These are phyloP conservation scores for Aureobasidium mangrovei DNA, from an alignment of 2,329 filamentous ascomycete species.

Conservation along the genomic window DNA sequence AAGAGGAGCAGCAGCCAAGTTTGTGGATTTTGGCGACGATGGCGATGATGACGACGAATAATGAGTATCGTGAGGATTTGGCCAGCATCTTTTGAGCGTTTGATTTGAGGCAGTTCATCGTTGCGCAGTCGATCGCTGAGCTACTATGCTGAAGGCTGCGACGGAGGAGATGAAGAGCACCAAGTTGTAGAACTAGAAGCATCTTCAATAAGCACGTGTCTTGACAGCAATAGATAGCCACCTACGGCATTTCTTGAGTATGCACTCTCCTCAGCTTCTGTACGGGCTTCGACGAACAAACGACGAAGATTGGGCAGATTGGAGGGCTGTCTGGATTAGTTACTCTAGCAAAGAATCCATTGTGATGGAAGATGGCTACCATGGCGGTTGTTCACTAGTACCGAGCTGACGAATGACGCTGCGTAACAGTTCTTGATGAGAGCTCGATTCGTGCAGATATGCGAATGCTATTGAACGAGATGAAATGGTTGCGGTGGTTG, in stretches of 20 bases:
- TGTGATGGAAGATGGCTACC: not conserved
- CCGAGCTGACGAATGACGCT: too few species aligned
- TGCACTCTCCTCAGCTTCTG: slow-evolving; percentile 86
- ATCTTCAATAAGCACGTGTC: not conserved
- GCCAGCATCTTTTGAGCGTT: too few species aligned
- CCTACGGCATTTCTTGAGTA: slow-evolving; percentile 87
- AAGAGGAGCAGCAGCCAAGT: slow-evolving; percentile 22
- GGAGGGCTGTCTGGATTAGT: slow-evolving; percentile 42
- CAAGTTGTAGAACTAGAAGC: slow-evolving; percentile 82
- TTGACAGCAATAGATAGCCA: slow-evolving; percentile 15
- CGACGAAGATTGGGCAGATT: slow-evolving; percentile 90
- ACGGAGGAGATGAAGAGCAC: slow-evolving; percentile 96
- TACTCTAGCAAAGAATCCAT: not conserved
- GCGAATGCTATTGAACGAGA: too few species aligned
- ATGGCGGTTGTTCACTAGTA: too few species aligned
- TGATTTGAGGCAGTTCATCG: not conserved
- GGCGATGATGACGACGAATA: slow-evolving; percentile 25
- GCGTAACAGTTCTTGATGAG: too few species aligned
- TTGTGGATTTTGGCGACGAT: slow-evolving; percentile 30
- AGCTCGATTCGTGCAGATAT: too few species aligned
- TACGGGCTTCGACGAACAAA: slow-evolving; percentile 88
- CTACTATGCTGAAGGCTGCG: slow-evolving; percentile 85
- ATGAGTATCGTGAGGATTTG: slow-evolving; percentile 11
- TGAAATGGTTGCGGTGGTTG: too few species aligned
- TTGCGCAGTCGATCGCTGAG: slow-evolving; percentile 63